These are phyloP conservation scores for Coniella vitis DNA, from an alignment of 2,329 filamentous ascomycete species.

Conservation along the genomic window DNA sequence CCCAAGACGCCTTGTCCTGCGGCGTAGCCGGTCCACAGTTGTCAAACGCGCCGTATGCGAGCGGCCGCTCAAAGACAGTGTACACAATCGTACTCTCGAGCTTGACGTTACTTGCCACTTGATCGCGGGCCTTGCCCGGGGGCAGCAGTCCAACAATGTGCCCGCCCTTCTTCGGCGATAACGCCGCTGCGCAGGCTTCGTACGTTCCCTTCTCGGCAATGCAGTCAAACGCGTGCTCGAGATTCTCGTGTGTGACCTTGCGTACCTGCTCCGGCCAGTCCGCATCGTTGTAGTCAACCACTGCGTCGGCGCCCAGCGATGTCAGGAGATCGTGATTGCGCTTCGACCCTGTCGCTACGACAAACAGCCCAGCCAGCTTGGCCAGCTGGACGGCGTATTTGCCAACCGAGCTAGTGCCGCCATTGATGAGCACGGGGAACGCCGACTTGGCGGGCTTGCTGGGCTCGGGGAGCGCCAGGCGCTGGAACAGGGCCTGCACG, in stretches of 20 bases:
- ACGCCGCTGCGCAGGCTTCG: slow-evolving; percentile 18
- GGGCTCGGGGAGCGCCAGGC: slow-evolving; percentile 25
- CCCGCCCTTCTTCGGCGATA: slow-evolving; percentile 26
- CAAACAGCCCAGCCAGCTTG: slow-evolving; percentile 15
- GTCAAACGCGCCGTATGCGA: slow-evolving; percentile 21
- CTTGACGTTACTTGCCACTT: slow-evolving; percentile 20
- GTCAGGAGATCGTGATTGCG: slow-evolving; percentile 15
- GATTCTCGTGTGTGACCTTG: slow-evolving; percentile 54
- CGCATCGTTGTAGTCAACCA: slow-evolving; percentile 19
- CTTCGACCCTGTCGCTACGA: slow-evolving; percentile 16
- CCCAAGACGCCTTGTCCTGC: slow-evolving; percentile 25
- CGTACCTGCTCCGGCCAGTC: slow-evolving; percentile 44
- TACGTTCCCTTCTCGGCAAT: slow-evolving; percentile 23
- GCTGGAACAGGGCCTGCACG: slow-evolving; percentile 28
- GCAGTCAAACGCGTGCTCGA: slow-evolving; percentile 25
- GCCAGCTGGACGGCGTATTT: slow-evolving; percentile 16
- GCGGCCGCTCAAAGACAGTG: slow-evolving; percentile 24
- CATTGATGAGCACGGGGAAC: slow-evolving; percentile 24
- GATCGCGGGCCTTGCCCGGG: slow-evolving; percentile 14
- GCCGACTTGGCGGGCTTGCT: slow-evolving; percentile 22
- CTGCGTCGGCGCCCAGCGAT: slow-evolving; percentile 14
- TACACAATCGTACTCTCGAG: slow-evolving; percentile 28
- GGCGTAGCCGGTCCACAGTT: slow-evolving; percentile 24
- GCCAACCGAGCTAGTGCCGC: slow-evolving; percentile 14
- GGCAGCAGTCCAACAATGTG: slow-evolving; percentile 11